Evolutionary conservation across 73 alveolate species (phyloP).

Genomic region (Paramecium sonneborni): DNA sequence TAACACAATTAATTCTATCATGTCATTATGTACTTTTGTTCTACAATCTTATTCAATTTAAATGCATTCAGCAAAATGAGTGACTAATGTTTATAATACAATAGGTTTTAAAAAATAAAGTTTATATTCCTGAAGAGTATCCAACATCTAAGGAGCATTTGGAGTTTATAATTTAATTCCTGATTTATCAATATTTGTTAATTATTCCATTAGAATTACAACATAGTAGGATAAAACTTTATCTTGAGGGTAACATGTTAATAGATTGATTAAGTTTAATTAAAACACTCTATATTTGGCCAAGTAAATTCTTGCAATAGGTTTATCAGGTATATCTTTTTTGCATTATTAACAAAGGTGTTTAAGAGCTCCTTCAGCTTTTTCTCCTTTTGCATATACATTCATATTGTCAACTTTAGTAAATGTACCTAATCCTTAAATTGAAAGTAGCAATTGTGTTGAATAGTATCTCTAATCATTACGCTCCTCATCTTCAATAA

Average conservation of each 20-base stretch:
- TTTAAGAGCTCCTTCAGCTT: slow-evolving; percentile 51
- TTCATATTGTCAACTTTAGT: not conserved
- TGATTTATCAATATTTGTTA: slow-evolving; percentile 69
- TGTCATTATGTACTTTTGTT: slow-evolving; percentile 74
- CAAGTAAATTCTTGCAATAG: slow-evolving; percentile 70
- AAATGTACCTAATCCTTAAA: slow-evolving; percentile 58
- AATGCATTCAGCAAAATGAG: slow-evolving; percentile 79
- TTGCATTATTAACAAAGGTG: slow-evolving; percentile 50
- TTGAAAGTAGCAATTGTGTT: slow-evolving; percentile 58
- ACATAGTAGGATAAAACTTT: slow-evolving; percentile 73
- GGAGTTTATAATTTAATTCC: slow-evolving; percentile 39
- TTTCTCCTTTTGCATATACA: slow-evolving; percentile 59
- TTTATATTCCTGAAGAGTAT: slow-evolving; percentile 73
- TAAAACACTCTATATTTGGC: slow-evolving; percentile 79
- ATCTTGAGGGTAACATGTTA: slow-evolving; percentile 77
- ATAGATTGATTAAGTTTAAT: slow-evolving; percentile 77
- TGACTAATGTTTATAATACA: slow-evolving; percentile 67
- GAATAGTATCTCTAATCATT: slow-evolving; percentile 26
- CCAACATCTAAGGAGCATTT: slow-evolving; percentile 30
- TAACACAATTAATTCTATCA: slow-evolving; percentile 78
- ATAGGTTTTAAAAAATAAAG: slow-evolving; percentile 64
- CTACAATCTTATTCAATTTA: slow-evolving; percentile 60
- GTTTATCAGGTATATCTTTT: slow-evolving; percentile 78
- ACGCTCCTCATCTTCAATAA: slow-evolving; percentile 52
- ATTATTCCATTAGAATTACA: slow-evolving; percentile 70